These are phyloP conservation scores for Phyllosticta paracitricarpa DNA, from an alignment of 2,329 filamentous ascomycete species.

Conservation along the genomic window DNA sequence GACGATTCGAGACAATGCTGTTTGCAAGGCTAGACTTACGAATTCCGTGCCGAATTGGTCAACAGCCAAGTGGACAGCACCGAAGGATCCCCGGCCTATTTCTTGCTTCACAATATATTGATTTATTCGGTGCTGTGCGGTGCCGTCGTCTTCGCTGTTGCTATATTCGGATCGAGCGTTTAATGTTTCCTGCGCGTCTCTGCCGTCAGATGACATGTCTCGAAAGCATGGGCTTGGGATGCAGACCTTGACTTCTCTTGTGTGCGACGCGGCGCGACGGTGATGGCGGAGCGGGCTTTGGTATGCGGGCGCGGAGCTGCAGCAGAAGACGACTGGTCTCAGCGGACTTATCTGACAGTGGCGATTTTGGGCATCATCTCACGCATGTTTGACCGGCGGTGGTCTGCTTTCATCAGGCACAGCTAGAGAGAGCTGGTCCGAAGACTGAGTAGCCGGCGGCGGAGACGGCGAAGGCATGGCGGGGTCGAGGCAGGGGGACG, in stretches of 20 bases:
- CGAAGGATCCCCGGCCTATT: conserved; percentile 94
- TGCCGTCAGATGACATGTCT: neutral
- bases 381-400: conserved; percentile 41
- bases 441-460: conserved; percentile 29
- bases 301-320: conserved; percentile 48
- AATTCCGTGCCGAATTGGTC: conserved; percentile 92
- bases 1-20: neutral
- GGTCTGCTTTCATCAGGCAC: conserved; percentile 33
- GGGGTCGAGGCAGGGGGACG: conserved; percentile 12
- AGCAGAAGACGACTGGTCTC: neutral
- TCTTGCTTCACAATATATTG: conserved; percentile 91
- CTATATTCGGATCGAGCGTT: conserved; percentile 81
- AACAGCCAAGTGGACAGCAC: conserved; percentile 78
- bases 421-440: conserved; percentile 39
- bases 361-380: conserved; percentile 15
- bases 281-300: conserved; percentile 58
- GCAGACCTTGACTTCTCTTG: conserved; percentile 52
- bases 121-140: conserved; percentile 77
- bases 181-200: conserved; percentile 62
- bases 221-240: neutral
- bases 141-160: conserved; percentile 73
- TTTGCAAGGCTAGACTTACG: conserved; percentile 46
- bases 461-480: conserved; percentile 6
- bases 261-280: conserved; percentile 49
- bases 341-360: neutral